phyloP scores from a whole-genome alignment of 495 filamentous ascomycete genomes.

The Darksidea phi region DNA sequence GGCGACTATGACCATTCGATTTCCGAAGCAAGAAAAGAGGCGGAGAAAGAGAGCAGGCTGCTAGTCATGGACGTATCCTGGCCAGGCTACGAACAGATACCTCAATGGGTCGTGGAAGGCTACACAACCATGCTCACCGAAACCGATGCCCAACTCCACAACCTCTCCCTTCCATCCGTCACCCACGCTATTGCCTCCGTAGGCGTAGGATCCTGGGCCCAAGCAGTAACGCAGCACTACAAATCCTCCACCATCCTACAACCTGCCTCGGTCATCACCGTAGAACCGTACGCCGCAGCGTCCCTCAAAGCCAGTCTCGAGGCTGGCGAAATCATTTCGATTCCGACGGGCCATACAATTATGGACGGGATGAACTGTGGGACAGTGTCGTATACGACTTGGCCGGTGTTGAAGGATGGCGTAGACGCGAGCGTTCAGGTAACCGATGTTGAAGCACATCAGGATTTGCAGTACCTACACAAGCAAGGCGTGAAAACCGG shows the following conservation, averaged over 20 bases:
- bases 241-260: slow-evolving; percentile 43
- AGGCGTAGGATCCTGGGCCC: slow-evolving; percentile 65
- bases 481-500: slow-evolving; percentile 52
- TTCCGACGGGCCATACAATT: slow-evolving; percentile 56
- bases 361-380: slow-evolving; percentile 71
- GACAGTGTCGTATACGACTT: slow-evolving; percentile 61
- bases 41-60: slow-evolving; percentile 44
- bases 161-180: slow-evolving; percentile 32
- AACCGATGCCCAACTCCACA: slow-evolving; percentile 54
- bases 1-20: slow-evolving; percentile 64
- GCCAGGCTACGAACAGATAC: slow-evolving; percentile 60
- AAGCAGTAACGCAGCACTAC: slow-evolving; percentile 59
- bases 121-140: slow-evolving; percentile 69
- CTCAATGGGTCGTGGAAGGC: slow-evolving; percentile 70
- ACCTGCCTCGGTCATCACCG: slow-evolving; percentile 50
- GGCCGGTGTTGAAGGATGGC: slow-evolving; percentile 55
- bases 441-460: slow-evolving; percentile 56
- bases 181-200: slow-evolving; percentile 57
- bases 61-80: slow-evolving; percentile 67
- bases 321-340: slow-evolving; percentile 45
- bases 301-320: slow-evolving; percentile 56
- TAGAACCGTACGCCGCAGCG: slow-evolving; percentile 64
- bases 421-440: slow-evolving; percentile 61
- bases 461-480: slow-evolving; percentile 52
- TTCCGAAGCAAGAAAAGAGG: slow-evolving; percentile 44